phyloP scores from a whole-genome alignment of 495 filamentous ascomycete species.

The Neurospora sp. region DNA sequence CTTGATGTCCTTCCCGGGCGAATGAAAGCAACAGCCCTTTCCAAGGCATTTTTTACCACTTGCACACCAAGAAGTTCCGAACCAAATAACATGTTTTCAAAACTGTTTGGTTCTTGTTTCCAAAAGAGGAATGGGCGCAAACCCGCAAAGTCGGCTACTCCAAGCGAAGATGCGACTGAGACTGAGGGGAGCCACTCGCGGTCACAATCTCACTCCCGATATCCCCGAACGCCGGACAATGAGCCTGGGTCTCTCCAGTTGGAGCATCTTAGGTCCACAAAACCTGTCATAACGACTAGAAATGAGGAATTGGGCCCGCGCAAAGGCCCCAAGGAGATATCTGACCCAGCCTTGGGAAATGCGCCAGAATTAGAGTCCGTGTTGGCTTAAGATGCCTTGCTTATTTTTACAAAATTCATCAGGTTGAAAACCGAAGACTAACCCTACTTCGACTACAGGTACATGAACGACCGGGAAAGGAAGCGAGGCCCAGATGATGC shows the following conservation, averaged over 20 bases:
- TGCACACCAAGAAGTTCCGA: background rate
- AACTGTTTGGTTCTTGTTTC: constrained; percentile 20
- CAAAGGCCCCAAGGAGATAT: background rate
- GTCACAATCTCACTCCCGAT: background rate
- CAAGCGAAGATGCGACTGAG: constrained; percentile 11
- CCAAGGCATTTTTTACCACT: background rate
- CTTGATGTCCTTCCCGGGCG: background rate
- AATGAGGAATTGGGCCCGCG: background rate
- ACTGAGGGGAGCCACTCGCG: constrained; percentile 11
- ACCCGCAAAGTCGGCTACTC: constrained; percentile 7
- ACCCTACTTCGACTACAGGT: constrained; percentile 5
- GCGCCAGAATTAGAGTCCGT: background rate
- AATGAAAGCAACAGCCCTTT: background rate
- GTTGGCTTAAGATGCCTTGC: background rate
- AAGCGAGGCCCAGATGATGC: constrained; percentile 1
- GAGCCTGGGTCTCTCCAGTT: background rate
- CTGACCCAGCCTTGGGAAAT: background rate
- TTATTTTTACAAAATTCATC: background rate
- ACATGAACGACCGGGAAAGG: background rate
- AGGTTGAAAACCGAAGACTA: background rate
- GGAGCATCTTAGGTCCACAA: background rate
- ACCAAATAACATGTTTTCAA: constrained; percentile 8
- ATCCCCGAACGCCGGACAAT: background rate
- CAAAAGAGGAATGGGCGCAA: constrained; percentile 9
- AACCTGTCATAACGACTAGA: background rate